Percentiles rank a stretch among this genome's conserved stretches.
phyloP scores from a whole-genome alignment of 164 flowering plant species.

The Saururus chinensis region DNA sequence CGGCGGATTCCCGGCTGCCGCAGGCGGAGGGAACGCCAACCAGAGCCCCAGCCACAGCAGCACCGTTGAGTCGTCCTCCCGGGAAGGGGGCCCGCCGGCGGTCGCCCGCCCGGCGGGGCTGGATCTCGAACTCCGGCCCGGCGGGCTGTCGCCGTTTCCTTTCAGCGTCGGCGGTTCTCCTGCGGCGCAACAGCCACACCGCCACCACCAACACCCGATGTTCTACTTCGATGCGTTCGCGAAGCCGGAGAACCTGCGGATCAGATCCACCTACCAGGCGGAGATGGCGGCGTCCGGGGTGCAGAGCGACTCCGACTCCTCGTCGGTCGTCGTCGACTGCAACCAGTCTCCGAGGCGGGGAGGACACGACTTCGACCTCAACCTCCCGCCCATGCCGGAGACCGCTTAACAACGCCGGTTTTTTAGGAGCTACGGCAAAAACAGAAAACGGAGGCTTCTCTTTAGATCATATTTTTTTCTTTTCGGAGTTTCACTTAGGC shows the following conservation, averaged over 20 bases:
- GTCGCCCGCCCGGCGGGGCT: conserved; percentile 1
- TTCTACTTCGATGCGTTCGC: conserved; percentile 30
- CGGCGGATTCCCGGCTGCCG: not conserved
- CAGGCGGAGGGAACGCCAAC: not conserved
- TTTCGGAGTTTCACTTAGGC: not conserved
- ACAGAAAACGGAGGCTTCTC: not conserved
- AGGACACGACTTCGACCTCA: conserved; percentile 37
- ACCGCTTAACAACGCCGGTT: conserved; percentile 7
- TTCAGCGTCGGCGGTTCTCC: conserved; percentile 4
- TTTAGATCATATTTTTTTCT: not conserved
- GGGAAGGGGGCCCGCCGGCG: conserved; percentile 11
- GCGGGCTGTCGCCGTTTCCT: conserved; percentile 11
- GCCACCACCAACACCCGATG: conserved; percentile 4
- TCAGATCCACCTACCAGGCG: not conserved
- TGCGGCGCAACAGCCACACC: not conserved
- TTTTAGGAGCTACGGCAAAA: not conserved
- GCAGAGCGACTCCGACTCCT: conserved; percentile 54
- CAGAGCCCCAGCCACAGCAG: conserved; percentile 66
- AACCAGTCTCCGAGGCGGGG: conserved; percentile 12
- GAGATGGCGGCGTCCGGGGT: conserved; percentile 8
- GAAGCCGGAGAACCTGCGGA: conserved; percentile 8
- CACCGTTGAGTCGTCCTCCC: conserved; percentile 52
- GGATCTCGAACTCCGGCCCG: conserved; percentile 25
- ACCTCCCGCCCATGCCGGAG: conserved; percentile 36
- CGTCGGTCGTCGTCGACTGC: conserved; percentile 28